These are phyloP conservation scores for Panicum virgatum DNA, from an alignment of 202 grass and related monocot genomes.

Conservation along the genomic window DNA sequence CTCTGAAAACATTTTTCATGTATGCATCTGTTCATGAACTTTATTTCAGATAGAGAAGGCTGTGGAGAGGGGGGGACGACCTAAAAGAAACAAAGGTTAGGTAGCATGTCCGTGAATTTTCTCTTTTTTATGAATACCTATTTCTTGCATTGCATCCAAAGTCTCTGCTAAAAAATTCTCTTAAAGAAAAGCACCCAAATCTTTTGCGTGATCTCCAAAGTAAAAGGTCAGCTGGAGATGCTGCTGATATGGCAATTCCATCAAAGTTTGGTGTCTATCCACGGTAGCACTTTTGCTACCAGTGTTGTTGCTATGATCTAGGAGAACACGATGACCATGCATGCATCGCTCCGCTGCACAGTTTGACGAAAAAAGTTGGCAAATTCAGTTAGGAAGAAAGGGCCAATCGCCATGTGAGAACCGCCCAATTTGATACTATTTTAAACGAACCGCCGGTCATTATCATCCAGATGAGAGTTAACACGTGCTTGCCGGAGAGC, in stretches of 20 bases:
- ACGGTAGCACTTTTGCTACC: neutral
- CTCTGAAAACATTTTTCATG: neutral
- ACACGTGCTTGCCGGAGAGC: no score
- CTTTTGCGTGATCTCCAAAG: neutral
- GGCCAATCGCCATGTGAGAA: no score
- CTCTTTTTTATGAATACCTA: neutral
- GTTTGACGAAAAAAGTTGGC: constrained; percentile 18
- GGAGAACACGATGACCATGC: neutral
- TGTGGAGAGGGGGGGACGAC: neutral
- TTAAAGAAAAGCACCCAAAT: neutral
- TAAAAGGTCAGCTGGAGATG: neutral
- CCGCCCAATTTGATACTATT: no score
- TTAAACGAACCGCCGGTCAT: no score
- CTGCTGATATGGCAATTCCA: neutral
- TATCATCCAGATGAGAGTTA: no score
- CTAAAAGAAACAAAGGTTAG: neutral
- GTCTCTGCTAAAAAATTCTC: neutral
- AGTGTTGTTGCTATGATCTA: neutral
- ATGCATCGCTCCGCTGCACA: neutral
- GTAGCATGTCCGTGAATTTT: neutral
- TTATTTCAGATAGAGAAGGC: neutral
- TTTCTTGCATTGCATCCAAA: constrained; percentile 15
- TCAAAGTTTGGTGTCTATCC: constrained; percentile 6
- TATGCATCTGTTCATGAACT: neutral
- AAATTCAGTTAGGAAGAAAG: neutral